Conservation (phyloP, 805 yeast species). For the Kuraishia piskuri region DNA sequence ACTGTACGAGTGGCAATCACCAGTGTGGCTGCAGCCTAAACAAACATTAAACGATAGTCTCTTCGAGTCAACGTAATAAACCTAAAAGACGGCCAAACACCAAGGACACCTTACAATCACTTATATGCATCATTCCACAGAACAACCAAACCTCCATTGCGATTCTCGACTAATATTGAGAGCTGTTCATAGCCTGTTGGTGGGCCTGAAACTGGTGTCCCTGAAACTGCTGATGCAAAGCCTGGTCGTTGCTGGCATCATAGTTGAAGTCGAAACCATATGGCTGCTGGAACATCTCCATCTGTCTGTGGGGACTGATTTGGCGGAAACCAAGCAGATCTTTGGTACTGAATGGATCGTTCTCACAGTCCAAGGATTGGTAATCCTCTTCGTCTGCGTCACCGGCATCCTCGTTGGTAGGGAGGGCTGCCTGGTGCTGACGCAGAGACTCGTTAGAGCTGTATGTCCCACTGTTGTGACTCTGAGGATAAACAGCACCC, state of each 20-base stretch:
- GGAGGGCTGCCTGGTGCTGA: background rate
- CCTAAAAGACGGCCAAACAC: no score
- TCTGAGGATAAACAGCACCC: background rate
- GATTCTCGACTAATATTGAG: background rate
- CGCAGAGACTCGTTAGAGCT: background rate
- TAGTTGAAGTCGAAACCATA: background rate
- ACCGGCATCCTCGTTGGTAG: background rate
- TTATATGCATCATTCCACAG: no score
- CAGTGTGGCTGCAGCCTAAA: background rate
- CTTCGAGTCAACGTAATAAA: background rate
- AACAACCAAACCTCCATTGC: no score
- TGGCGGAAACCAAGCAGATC: background rate
- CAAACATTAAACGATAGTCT: background rate
- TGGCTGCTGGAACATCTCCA: slow-evolving; percentile 1
- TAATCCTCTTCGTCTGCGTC: slow-evolving; percentile 15
- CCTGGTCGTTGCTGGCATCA: background rate
- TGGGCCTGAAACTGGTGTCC: background rate
- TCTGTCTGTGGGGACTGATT: background rate
- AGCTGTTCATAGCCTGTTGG: background rate
- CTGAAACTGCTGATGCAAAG: background rate
- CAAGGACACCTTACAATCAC: no score
- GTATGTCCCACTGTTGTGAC: background rate
- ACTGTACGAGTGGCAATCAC: no score
- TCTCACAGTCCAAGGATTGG: slow-evolving; percentile 16
- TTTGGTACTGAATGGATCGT: slow-evolving; percentile 10